phyloP scores from a whole-genome alignment of 2,329 filamentous ascomycete genomes.

The Chlorencoelia australis region DNA sequence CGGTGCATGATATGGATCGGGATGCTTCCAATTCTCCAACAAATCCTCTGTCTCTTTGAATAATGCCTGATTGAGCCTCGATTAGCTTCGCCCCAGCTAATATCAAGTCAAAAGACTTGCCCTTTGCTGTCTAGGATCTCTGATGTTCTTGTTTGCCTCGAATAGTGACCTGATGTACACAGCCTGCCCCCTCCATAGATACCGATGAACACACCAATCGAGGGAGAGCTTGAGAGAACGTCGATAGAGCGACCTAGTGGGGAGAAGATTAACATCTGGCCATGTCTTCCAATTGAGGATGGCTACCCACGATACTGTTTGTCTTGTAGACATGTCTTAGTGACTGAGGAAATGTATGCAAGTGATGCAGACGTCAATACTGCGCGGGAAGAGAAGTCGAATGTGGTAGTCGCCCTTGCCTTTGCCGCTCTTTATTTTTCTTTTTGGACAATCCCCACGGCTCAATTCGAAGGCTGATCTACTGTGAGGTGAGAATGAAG shows the following conservation, averaged over 20 bases:
- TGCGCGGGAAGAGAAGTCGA: too few relatives aligned
- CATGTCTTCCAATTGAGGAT: conserved; percentile 6
- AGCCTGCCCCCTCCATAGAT: conserved; percentile 91
- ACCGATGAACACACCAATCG: conserved; percentile 89
- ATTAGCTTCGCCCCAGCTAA: conserved; percentile 7
- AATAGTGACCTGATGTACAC: conserved; percentile 93
- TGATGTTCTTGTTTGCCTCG: conserved; percentile 80
- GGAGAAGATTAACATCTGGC: neutral
- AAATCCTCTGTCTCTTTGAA: conserved; percentile 81
- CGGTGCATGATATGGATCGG: conserved; percentile 81
- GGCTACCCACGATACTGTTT: conserved; percentile 25
- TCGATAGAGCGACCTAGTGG: conserved; percentile 65
- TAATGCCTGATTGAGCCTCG: conserved; percentile 49
- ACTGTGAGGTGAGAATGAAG: too few relatives aligned
- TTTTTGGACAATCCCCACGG: too few relatives aligned
- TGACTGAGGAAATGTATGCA: too few relatives aligned
- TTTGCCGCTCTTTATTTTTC: too few relatives aligned
- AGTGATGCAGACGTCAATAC: too few relatives aligned
- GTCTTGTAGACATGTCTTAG: conserved; percentile 31
- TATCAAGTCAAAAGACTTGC: conserved; percentile 27
- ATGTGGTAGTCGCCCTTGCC: too few relatives aligned
- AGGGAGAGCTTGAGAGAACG: conserved; percentile 86
- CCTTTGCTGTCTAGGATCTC: conserved; percentile 75
- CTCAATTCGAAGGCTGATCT: too few relatives aligned
- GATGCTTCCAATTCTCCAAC: conserved; percentile 92